Evolutionary conservation across 164 flowering plant genomes (phyloP), one percentile per base, ranked within the genome.

Genomic region (Sedum album): DNA sequence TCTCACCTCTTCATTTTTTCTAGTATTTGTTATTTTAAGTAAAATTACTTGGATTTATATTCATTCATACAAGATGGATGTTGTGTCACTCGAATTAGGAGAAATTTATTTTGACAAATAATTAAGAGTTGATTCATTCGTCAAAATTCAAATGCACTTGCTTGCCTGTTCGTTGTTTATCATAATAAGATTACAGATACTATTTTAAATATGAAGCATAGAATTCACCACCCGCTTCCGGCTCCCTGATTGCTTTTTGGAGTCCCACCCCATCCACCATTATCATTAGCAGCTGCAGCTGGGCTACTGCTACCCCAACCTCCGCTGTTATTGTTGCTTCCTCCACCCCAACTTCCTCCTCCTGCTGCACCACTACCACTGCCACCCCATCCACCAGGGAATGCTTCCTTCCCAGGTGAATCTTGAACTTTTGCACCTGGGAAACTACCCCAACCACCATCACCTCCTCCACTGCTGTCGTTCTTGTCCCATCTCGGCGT

Each of bases 331-430:
- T 21, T 11, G 1, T 67, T 60, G 14, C 76, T 76, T 38, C 72
- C 57, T 11, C 71, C 71, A 1, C 72, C 63, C 18, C 69, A 66
- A 6, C 71, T 70, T 9, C 83, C 73, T 13, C 81, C 60, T 14
- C 82, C 78, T 46, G 73, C 41, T 2, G 82, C 78, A 57, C 83
- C 79, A 62, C 82, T 64, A 7, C 81, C 82, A 69, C 77, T 76
- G 38, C 73, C 41, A 11, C 89, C 82, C 87, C 96, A 83, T 21
- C 90, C 84, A 73, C 89, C 86, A 66, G 92, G 84, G 68, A 85
- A 84, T 46, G 89, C 83, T 72, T 84, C 96, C 76, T 72, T 76
- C 28, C 89, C 90, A 2, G 91, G 90, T 7, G 91, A 84, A 53
- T 84, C 85, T 65, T 83, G 84, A 39, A 79, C 85, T 53, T 82